Evolutionary conservation across 768 basidiomycete genomes (phyloP), one percentile per base, ranked within the genome.

Genomic region (Lentinula guzmanii): DNA sequence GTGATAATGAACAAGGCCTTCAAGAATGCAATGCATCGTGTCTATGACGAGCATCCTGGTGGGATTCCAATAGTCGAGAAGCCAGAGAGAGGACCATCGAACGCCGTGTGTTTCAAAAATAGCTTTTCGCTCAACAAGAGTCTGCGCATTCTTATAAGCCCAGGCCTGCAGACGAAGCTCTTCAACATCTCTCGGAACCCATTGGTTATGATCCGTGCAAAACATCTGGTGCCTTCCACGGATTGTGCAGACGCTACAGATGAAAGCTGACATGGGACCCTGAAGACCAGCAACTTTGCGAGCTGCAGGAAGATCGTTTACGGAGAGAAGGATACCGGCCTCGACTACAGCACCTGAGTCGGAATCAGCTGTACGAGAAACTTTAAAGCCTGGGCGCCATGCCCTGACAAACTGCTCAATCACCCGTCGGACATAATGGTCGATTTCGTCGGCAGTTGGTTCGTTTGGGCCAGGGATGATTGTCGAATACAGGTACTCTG

Each of bases 21-120:
- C 69, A 35, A 74, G 70, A 0, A 79, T 64, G n/a, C 68, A 71
- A 63, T 81, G 79, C 77, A 79, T 79, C 1, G 73, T 57, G 54
- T 81, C 77, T 9, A 79, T 64, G 1, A 76, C 64, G 2, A 71
- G 50, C 50, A 65, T 73, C 2, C 61, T 55, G 1, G 68, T 66
- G 0, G 72, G 71, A 37, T 37, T 11, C 37, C 37, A 37, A 37
- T 37, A 37, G 8, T 11, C 37, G 11, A 37, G 37, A 11, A 70
- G 55, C 10, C 74, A 62, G 1, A 81, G 62, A 34, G 64, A 64
- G 0, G 73, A 70, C 65, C 67, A 75, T 5, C 72, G 66, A 16
- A 72, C 52, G 1, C 73, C 72, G 42, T 65, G 58, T 4, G 58
- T 51, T 11, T 67, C 55, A 24, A 66, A 70, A 8, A 72, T 41